Evolutionary conservation across 2,329 filamentous ascomycete species (phyloP).

Genomic region (Xylariaceae sp.): DNA sequence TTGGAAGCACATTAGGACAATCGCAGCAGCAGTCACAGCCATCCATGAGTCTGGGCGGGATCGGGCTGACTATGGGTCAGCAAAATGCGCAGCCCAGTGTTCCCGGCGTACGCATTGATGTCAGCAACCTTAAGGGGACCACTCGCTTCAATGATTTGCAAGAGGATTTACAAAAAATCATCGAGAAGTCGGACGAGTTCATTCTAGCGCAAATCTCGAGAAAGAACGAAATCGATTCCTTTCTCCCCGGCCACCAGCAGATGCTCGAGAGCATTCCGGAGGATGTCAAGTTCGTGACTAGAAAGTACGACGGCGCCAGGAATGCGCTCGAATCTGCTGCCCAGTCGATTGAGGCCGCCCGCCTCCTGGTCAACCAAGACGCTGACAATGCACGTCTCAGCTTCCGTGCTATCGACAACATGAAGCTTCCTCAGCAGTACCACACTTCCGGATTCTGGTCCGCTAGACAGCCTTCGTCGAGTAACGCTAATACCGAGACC

Average conservation of each 20-base stretch:
- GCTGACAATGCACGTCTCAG: slow-evolving; percentile 40
- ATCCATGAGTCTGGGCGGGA: slow-evolving; percentile 22
- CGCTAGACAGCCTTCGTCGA: slow-evolving; percentile 35
- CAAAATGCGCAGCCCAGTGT: slow-evolving; percentile 50
- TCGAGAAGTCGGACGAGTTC: slow-evolving; percentile 72
- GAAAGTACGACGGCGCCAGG: slow-evolving; percentile 43
- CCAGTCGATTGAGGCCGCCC: slow-evolving; percentile 40
- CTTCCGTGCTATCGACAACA: slow-evolving; percentile 45
- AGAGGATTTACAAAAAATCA: slow-evolving; percentile 73
- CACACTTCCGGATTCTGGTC: slow-evolving; percentile 45
- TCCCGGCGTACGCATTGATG: slow-evolving; percentile 73
- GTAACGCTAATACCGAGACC: slow-evolving; percentile 41
- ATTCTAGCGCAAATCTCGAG: slow-evolving; percentile 77
- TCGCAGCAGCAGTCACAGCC: slow-evolving; percentile 21
- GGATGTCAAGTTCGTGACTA: slow-evolving; percentile 41
- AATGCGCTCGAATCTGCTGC: slow-evolving; percentile 38
- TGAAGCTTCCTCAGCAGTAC: slow-evolving; percentile 46
- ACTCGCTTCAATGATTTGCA: slow-evolving; percentile 90
- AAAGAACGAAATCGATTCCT: slow-evolving; percentile 71
- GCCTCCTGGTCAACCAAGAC: slow-evolving; percentile 39
- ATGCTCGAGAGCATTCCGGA: slow-evolving; percentile 47
- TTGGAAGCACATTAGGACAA: slow-evolving; percentile 20
- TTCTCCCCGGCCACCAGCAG: slow-evolving; percentile 54
- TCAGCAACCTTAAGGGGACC: slow-evolving; percentile 74
- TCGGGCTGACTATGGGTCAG: slow-evolving; percentile 46